Evolutionary conservation across 2,329 filamentous ascomycete species (phyloP).

Genomic region (Claviceps spartinae): DNA sequence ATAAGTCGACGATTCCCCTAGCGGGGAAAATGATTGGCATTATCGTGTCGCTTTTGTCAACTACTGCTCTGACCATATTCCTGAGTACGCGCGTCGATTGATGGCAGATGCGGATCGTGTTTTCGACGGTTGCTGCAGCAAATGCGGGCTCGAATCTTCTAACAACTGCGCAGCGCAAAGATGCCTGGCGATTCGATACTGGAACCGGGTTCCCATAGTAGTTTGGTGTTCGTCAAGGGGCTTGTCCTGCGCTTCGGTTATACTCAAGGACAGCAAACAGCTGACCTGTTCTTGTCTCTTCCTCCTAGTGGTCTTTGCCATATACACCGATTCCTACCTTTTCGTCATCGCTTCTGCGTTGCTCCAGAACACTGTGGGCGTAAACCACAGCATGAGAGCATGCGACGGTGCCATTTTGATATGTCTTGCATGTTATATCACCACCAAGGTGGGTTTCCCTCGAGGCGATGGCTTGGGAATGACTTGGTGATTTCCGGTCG

Average conservation of each 20-base stretch:
- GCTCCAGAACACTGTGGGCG: conserved; percentile 41
- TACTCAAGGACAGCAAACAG: not conserved
- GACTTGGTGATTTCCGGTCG: not conserved
- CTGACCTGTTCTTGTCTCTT: not conserved
- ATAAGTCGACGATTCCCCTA: not conserved
- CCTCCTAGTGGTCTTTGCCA: conserved; percentile 39
- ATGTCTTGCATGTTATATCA: conserved; percentile 48
- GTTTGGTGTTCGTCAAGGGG: conserved; percentile 24
- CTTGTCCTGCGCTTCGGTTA: not conserved
- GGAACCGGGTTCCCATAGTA: conserved; percentile 27
- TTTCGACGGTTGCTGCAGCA: not conserved
- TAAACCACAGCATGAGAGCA: conserved; percentile 34
- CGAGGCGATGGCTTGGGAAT: not conserved
- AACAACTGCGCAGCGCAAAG: conserved; percentile 20
- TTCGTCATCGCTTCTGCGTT: conserved; percentile 46
- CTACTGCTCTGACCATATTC: conserved; percentile 22
- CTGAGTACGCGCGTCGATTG: conserved; percentile 17
- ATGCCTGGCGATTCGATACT: conserved; percentile 22
- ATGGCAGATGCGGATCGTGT: too few relatives aligned
- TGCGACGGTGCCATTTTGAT: conserved; percentile 47
- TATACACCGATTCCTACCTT: conserved; percentile 45
- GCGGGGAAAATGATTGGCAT: conserved; percentile 3
- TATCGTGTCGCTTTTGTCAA: conserved; percentile 16
- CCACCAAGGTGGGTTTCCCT: conserved; percentile 38
- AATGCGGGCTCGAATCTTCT: not conserved